These are phyloP conservation scores for Diversispora epigaea DNA, from an alignment of 192 early-diverging fungal genomes.

Conservation along the genomic window DNA sequence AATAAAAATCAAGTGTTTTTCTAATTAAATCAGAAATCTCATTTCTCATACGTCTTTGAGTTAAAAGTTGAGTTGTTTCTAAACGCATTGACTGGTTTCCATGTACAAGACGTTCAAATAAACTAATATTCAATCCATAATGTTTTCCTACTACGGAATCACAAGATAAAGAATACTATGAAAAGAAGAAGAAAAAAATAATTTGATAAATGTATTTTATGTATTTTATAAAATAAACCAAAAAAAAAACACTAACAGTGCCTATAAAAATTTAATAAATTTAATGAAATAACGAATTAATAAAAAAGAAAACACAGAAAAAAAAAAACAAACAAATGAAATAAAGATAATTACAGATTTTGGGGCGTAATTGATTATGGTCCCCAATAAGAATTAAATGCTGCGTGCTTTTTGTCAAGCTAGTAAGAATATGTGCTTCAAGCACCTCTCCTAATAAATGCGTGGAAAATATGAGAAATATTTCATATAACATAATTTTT, in stretches of 20 bases:
- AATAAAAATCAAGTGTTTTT: conserved; percentile 45
- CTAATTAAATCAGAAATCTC: conserved; percentile 52
- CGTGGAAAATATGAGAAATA: too few relatives aligned
- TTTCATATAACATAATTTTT: conserved; percentile 50
- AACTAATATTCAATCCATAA: conserved; percentile 41
- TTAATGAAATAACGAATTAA: too few relatives aligned
- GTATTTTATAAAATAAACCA: conserved; percentile 37
- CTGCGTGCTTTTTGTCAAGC: too few relatives aligned
- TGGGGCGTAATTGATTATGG: too few relatives aligned
- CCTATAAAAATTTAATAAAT: too few relatives aligned
- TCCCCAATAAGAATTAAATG: too few relatives aligned
- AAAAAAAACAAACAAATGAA: too few relatives aligned
- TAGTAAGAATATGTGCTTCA: too few relatives aligned
- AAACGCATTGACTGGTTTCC: neutral
- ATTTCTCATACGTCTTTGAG: conserved; percentile 51
- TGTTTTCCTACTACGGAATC: conserved; percentile 41
- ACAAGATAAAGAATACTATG: neutral
- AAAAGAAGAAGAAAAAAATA: neutral
- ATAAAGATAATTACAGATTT: conserved; percentile 54
- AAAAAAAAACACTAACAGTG: too few relatives aligned
- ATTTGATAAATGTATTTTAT: neutral
- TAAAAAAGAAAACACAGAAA: too few relatives aligned
- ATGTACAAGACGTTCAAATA: conserved; percentile 45
- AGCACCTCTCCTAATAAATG: too few relatives aligned
- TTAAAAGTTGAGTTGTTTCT: conserved; percentile 6